Conservation (phyloP, 2,329 filamentous ascomycete species). For the Fusarium sp. region DNA sequence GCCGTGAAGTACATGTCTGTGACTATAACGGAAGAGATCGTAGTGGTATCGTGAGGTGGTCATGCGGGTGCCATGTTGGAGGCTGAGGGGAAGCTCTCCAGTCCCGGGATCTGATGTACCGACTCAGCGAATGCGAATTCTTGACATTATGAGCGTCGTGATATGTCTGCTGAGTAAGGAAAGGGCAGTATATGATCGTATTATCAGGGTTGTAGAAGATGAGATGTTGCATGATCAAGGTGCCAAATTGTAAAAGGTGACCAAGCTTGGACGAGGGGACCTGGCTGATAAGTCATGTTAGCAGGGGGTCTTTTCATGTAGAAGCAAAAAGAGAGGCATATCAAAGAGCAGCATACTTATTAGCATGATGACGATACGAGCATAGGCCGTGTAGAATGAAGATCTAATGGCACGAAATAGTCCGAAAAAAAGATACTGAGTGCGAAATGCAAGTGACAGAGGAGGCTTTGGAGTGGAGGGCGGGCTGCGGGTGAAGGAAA, state of each 20-base stretch:
- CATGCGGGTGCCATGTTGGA: conserved; percentile 23
- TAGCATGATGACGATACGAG: background rate
- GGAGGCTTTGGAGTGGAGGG: conserved; percentile 34
- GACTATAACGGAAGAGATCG: background rate
- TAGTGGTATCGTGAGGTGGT: conserved; percentile 7
- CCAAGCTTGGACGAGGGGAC: conserved; percentile 32
- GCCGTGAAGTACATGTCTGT: conserved; percentile 2
- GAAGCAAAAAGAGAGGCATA: background rate
- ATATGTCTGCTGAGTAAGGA: background rate
- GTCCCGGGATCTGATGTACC: conserved; percentile 5
- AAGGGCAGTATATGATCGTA: background rate
- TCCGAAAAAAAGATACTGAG: conserved; percentile 10
- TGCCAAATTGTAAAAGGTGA: conserved; percentile 15
- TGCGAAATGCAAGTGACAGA: conserved; percentile 32
- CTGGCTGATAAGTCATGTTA: conserved; percentile 30
- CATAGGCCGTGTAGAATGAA: background rate
- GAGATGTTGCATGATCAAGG: conserved; percentile 6
- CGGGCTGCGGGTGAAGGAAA: conserved; percentile 33
- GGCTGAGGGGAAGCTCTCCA: conserved; percentile 34
- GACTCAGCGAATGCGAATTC: conserved; percentile 2
- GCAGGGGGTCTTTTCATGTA: conserved; percentile 1
- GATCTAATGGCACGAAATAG: background rate
- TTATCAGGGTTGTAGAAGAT: background rate
- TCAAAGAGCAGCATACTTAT: background rate
- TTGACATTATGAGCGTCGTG: too few relatives aligned